phyloP scores from a whole-genome alignment of 2,329 filamentous ascomycete species.

The Fusarium phyllophilum region DNA sequence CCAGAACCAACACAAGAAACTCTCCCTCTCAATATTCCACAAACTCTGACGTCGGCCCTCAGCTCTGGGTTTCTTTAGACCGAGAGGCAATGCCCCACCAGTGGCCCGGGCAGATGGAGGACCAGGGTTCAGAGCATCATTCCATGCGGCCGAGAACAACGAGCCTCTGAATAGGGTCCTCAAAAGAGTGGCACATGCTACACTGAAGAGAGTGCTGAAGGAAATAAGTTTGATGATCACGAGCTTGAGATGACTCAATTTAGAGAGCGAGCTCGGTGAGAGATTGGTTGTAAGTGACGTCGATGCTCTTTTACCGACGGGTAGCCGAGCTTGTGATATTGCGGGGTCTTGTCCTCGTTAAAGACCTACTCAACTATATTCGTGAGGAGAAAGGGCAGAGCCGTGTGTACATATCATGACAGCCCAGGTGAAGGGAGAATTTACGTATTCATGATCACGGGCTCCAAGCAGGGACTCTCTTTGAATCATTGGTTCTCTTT shows the following conservation, averaged over 20 bases:
- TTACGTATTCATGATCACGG: neutral
- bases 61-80: constrained; percentile 6
- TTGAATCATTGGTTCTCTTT: neutral
- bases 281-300: constrained; percentile 37
- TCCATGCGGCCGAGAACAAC: constrained; percentile 41
- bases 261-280: constrained; percentile 15
- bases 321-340: constrained; percentile 68
- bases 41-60: constrained; percentile 33
- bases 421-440: neutral
- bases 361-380: constrained; percentile 15
- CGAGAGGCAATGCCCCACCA: constrained; percentile 23
- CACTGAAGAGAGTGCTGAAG: neutral
- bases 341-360: constrained; percentile 53
- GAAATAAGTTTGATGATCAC: constrained; percentile 5
- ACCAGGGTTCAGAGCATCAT: constrained; percentile 35
- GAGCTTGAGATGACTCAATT: constrained; percentile 12
- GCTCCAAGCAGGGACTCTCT: neutral
- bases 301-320: constrained; percentile 55
- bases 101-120: constrained; percentile 44
- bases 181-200: neutral
- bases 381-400: neutral
- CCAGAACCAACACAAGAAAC: neutral
- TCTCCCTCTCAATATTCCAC: neutral
- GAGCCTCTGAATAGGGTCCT: neutral
- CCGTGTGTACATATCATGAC: neutral